These are phyloP conservation scores for Fraxinus anomala DNA, from an alignment of 257 asterid genomes.

Conservation along the genomic window DNA sequence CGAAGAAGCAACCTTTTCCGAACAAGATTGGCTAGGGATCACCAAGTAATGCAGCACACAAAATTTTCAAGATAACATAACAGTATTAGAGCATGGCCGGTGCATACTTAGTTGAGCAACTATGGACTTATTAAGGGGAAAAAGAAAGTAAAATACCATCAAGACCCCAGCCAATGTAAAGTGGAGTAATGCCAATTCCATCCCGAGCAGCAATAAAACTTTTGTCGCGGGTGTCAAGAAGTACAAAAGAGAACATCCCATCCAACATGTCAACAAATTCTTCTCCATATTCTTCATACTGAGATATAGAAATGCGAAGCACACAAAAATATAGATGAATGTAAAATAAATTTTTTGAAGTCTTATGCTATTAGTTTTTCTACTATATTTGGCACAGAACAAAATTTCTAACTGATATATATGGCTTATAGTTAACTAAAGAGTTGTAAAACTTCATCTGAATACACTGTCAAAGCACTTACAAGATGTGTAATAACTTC, in stretches of 20 bases:
- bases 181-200: constrained; percentile 99
- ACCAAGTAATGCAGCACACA: constrained; percentile 12
- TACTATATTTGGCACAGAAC: not conserved
- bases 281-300: constrained; percentile 99
- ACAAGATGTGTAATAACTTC: constrained; percentile 99
- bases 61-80: constrained; percentile 20
- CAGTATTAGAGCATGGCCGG: not conserved
- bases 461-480: constrained; percentile 35
- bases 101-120: not conserved
- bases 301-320: constrained; percentile 21
- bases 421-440: not conserved
- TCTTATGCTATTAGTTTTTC: not conserved
- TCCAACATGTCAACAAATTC: constrained; percentile 92
- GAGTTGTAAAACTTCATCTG: constrained; percentile 2
- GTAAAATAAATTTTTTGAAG: not conserved
- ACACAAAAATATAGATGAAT: constrained; percentile 5
- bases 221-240: constrained; percentile 93
- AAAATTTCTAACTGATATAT: not conserved
- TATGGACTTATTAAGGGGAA: constrained; percentile 5
- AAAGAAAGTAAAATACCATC: constrained; percentile 65
- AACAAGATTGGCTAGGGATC: constrained; percentile 18
- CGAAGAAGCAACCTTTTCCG: constrained; percentile 1
- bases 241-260: constrained; percentile 99
- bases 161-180: constrained; percentile 97
- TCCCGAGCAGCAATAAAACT: constrained; percentile 99